These are phyloP conservation scores for Phytophthora citrophthora DNA, from an alignment of 352 stramenopile species.

Conservation along the genomic window DNA sequence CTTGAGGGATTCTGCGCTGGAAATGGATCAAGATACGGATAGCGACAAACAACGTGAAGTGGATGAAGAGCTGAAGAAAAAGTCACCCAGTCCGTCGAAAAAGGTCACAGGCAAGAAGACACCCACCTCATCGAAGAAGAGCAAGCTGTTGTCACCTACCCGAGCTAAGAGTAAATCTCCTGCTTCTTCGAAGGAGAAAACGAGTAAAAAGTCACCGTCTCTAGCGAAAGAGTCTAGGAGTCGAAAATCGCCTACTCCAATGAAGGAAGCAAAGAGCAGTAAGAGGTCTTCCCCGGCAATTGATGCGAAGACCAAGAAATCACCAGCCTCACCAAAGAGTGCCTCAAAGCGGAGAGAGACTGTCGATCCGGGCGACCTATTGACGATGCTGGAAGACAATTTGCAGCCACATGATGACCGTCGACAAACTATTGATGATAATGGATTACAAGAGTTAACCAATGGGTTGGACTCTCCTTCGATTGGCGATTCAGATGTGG, in stretches of 20 bases:
- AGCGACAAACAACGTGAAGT: not conserved
- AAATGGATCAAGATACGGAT: slow-evolving; percentile 14
- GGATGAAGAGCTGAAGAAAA: not conserved
- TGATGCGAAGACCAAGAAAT: slow-evolving; percentile 9
- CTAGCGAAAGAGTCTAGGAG: slow-evolving; percentile 16
- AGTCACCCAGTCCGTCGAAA: slow-evolving; percentile 6
- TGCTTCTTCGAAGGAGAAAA: slow-evolving; percentile 9
- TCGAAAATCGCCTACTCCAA: slow-evolving; percentile 1
- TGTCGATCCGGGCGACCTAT: slow-evolving; percentile 57
- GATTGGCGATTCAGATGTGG: slow-evolving; percentile 6
- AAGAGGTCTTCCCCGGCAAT: slow-evolving; percentile 17
- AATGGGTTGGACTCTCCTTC: slow-evolving; percentile 20
- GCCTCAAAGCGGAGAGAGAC: slow-evolving; percentile 44
- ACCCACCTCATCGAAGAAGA: slow-evolving; percentile 16
- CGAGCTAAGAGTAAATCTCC: not conserved
- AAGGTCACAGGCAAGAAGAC: slow-evolving; percentile 2
- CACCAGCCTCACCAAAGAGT: slow-evolving; percentile 4
- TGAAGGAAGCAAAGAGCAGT: slow-evolving; percentile 3
- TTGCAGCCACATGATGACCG: slow-evolving; percentile 26
- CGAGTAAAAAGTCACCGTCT: slow-evolving; percentile 2
- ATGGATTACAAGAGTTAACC: slow-evolving; percentile 51
- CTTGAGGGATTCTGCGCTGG: slow-evolving; percentile 15
- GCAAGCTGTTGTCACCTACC: not conserved
- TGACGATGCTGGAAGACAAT: slow-evolving; percentile 22
- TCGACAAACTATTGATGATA: slow-evolving; percentile 67